Percentiles rank a stretch among this genome's conserved stretches.
phyloP scores from a whole-genome alignment of 1,284 basidiomycete species.

The Phylloboletellus chloephorus region DNA sequence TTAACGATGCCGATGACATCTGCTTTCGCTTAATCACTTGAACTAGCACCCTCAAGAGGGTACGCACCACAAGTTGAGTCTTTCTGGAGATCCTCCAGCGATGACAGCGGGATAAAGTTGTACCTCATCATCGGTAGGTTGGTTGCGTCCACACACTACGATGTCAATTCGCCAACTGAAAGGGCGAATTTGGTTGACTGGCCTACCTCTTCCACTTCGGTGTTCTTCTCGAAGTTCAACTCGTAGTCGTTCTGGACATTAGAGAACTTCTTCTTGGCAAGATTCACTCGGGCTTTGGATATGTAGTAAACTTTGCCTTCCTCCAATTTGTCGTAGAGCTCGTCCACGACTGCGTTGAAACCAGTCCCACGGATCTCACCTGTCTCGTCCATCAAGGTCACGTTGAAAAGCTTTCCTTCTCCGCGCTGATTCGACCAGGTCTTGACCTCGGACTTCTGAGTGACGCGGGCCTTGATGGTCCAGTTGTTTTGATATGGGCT shows the following conservation, averaged over 20 bases:
- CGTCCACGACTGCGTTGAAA: constrained; percentile 87
- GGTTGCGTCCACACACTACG: constrained; percentile 69
- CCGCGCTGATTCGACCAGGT: constrained; percentile 88
- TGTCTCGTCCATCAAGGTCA: constrained; percentile 92
- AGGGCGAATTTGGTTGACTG: neutral
- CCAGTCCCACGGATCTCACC: constrained; percentile 91
- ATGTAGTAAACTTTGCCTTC: constrained; percentile 94
- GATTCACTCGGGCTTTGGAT: constrained; percentile 85
- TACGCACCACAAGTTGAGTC: constrained; percentile 73
- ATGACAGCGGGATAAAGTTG: constrained; percentile 69
- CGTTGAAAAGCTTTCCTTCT: constrained; percentile 93
- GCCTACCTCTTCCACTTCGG: constrained; percentile 75
- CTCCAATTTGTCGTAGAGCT: constrained; percentile 78
- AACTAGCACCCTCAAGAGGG: constrained; percentile 4
- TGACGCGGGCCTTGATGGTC: constrained; percentile 96
- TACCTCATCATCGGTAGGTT: constrained; percentile 80
- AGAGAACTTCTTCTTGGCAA: constrained; percentile 97
- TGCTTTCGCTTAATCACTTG: constrained; percentile 29
- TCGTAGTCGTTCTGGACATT: constrained; percentile 94
- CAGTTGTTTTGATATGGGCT: constrained; percentile 98
- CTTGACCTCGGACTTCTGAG: constrained; percentile 85
- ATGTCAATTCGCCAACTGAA: constrained; percentile 8
- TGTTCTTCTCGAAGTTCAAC: constrained; percentile 79
- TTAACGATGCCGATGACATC: constrained; percentile 86
- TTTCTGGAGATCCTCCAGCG: constrained; percentile 63